Evolutionary conservation across 2,329 filamentous ascomycete genomes (phyloP), one percentile per base, ranked within the genome.

Genomic region (Stylonectria norvegica): DNA sequence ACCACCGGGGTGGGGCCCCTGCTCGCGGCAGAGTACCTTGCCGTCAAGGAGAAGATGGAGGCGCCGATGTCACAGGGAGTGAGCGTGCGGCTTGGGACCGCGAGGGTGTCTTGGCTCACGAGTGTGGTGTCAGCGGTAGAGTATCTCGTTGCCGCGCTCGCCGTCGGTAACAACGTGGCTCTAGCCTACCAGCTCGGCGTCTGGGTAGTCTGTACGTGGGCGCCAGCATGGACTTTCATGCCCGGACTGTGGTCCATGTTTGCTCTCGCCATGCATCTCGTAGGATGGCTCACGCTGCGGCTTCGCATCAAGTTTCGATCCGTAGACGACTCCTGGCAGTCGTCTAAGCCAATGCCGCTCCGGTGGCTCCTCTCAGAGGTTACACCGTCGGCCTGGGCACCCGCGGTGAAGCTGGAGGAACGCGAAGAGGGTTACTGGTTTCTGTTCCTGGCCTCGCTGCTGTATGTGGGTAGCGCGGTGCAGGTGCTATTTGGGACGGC

Each of bases 171-270:
- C 5, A 51, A 49, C 12, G 36, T 32, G 1, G 16, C 51, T 3
- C 30, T 51, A 4, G 15, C 45, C 5, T 47, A 51, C 14, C 36
- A 49, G 6, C 48, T 51, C 11, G 40, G 48, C 2, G 16, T 33
- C 10, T 38, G 40, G 32, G 48, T 42, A 4, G 48, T 51, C 2
- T 51, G 48, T 14, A 49, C 45, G 4, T 51, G 51, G 18, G 22
- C 48, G 1, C 48, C 48, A 5, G 38, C 34, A 6, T 12, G 39
- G 4, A 45, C 45, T 27, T 51, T 51, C 10, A 36, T 51, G 5
- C 38, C 48, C 12, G 38, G 48, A 1, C 16, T 49, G 0, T 51
- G 48, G 48, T 40, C 41, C 1, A 22, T 32, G 4, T 20, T 25
- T 11, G 29, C 38, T 1, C 11, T 49, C 0, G n/a, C 8, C 8